Evolutionary conservation across 2,329 filamentous ascomycete genomes (phyloP).

Genomic region (Sclerotinia nivalis): DNA sequence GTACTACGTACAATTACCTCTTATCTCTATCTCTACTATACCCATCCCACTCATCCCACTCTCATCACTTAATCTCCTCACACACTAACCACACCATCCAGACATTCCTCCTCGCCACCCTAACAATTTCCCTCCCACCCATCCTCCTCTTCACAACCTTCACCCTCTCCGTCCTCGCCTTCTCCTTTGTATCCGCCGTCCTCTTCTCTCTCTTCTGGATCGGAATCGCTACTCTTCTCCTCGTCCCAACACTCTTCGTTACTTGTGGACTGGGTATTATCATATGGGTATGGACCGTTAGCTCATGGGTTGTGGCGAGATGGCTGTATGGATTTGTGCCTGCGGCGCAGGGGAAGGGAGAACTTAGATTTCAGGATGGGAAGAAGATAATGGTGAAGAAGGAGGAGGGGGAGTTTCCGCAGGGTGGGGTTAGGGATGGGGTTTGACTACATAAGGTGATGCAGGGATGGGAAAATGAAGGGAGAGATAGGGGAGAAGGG

Average conservation of each 20-base stretch:
- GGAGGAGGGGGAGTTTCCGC: constrained; percentile 29
- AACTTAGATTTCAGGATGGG: constrained; percentile 32
- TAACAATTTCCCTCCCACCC: constrained; percentile 65
- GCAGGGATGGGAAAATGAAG: too few relatives aligned
- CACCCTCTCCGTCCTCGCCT: constrained; percentile 59
- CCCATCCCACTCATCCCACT: constrained; percentile 10
- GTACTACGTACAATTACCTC: background rate
- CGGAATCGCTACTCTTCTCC: constrained; percentile 64
- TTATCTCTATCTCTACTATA: background rate
- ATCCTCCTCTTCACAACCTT: constrained; percentile 69
- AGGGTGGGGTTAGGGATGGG: constrained; percentile 25
- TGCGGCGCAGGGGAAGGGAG: constrained; percentile 28
- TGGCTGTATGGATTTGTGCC: constrained; percentile 48
- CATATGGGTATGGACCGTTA: constrained; percentile 67
- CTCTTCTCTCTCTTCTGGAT: constrained; percentile 69
- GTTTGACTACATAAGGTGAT: background rate
- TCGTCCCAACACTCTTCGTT: constrained; percentile 68
- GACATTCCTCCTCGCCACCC: constrained; percentile 68
- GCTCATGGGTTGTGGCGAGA: constrained; percentile 54
- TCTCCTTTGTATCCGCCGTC: constrained; percentile 62
- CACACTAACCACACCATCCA: constrained; percentile 39
- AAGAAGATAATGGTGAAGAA: constrained; percentile 34
- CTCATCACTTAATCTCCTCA: constrained; percentile 14
- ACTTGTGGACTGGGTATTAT: constrained; percentile 62
- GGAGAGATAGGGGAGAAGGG: too few relatives aligned